Conservation (phyloP, 352 stramenopile genomes). For the Phytophthora nicotianae region DNA sequence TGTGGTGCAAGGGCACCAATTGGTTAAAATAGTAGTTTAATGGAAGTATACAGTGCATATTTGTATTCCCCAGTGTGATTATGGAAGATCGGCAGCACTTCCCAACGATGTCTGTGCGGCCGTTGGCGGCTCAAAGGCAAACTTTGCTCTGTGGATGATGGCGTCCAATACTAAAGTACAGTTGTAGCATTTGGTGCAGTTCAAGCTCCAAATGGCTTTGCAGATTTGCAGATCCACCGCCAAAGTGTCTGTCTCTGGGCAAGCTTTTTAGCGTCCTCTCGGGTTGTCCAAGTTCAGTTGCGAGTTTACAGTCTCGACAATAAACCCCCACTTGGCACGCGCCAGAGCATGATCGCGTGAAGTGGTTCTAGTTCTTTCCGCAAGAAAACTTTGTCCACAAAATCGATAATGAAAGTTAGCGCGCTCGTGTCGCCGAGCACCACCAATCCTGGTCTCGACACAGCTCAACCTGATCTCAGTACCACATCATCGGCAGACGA, state of each 20-base stretch:
- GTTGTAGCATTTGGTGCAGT: conserved; percentile 9
- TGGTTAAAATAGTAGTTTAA: no score
- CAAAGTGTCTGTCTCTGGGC: background rate
- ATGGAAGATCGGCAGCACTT: conserved; percentile 15
- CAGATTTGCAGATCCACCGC: conserved; percentile 4
- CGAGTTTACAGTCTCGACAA: conserved; percentile 9
- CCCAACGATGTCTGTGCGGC: background rate
- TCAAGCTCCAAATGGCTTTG: conserved; percentile 20
- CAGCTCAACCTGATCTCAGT: conserved; percentile 11
- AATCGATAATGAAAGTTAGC: conserved; percentile 17
- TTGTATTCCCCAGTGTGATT: background rate
- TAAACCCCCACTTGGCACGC: background rate
- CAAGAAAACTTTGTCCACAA: background rate
- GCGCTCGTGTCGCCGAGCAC: conserved; percentile 10
- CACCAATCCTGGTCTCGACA: conserved; percentile 12
- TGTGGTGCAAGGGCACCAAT: no score
- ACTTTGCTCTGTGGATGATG: no score
- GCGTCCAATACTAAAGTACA: no score
- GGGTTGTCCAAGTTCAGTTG: conserved; percentile 3
- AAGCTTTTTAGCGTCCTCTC: background rate
- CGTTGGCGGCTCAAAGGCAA: background rate
- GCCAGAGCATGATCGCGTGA: background rate
- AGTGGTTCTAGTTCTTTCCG: background rate
- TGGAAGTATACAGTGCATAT: no score
- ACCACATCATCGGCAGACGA: conserved; percentile 12